Base-by-base conservation (phyloP, 2,329 filamentous ascomycete species). In the Cercospora brassicicola region DNA sequence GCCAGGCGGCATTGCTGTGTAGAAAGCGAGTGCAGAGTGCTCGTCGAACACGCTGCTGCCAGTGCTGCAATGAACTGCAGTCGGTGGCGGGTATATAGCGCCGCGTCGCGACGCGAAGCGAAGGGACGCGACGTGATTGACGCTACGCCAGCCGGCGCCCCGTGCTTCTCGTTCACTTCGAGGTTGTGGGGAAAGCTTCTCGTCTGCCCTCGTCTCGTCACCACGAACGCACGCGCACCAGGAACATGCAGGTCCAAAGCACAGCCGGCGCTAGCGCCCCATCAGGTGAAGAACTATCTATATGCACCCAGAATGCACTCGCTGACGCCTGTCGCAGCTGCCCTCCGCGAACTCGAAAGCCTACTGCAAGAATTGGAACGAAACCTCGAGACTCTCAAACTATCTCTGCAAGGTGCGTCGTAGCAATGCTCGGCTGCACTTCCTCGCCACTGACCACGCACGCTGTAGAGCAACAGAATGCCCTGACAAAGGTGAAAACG, bases 401-500 rank as follows among this genome's bases (percentile, higher is more conserved):
- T 74, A 18, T 76, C 76, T 2, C 59, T 77, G 42, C 70, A 76
- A 57, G 69, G 76, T 78, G 59, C 33, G 72, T 62, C 13, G 8
- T 48, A 20, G 39, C 31, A 20, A 23, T 33, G 11, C 33, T 39
- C 13, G 2, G 18, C 18, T 51, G 36, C 13, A 56, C 26, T 15
- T 53, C 2, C 28, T 28, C 20, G 55, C 36, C 2, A 9, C 20
- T 62, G 26, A 26, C 5, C 5, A 28, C 45, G 45, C 5, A 6
- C 18, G 20, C 45, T 51, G 31, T 70, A 93, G 91, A 91, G 76
- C 86, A 88, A 69, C 86, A 88, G 73, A 80, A 84, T 9, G 77
- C 81, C 15, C 81, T 89, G 20, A 80, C 84, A 62, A 79, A 93
- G 73, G 84, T 97, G 59, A 97, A 97, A 79, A 83, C 94, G 33